Evolutionary conservation across 164 flowering plant genomes (phyloP), one percentile per base, ranked within the genome.

Genomic region (Piper betle): DNA sequence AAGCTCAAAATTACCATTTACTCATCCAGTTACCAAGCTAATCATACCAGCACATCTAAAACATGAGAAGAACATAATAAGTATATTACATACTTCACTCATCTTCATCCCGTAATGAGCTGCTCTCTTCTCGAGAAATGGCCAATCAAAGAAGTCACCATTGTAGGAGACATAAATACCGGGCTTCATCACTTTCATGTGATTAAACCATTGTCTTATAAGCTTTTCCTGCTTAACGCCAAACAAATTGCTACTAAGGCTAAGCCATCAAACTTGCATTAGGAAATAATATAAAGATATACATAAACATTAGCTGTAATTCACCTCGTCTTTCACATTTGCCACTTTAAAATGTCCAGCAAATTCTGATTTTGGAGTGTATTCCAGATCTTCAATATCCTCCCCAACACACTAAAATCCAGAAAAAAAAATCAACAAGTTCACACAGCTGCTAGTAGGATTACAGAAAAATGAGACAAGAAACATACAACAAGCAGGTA

Each of bases 91-190:
- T 84, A 93, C 99, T 73, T 90, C 80, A 63, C 74, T 78, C 95
- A 91, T 82, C 64, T 60, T 77, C 25, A 85, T 64, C 57, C 97
- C 99, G 69, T 94, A 87, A 73, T 76, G 72, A n/a, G 88, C 79
- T 59, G 99, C 99, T 79, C 99, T 84, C 57, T 63, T 80, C 76
- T 91, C 99, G 65, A 94, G 39, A 68, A 94, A 94, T 57, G 99
- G 99, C 99, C 99, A 94, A 67, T 94, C 97, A 76, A 94, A 94
- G 68, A 78, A 94, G 72, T 94, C 97, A 39, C 99, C 97, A 57
- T 91, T 94, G 72, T 94, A 94, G 39, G 97, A 88, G 40, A 91
- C 99, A 73, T 88, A 94, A 55, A 94, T 91, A 60, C 96, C 96
- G 75, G 99, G 99, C 71, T 88, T 94, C 74, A 88, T 81, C 69